phyloP scores from a whole-genome alignment of 2,329 filamentous ascomycete species.

The Ceratocystis papillata region DNA sequence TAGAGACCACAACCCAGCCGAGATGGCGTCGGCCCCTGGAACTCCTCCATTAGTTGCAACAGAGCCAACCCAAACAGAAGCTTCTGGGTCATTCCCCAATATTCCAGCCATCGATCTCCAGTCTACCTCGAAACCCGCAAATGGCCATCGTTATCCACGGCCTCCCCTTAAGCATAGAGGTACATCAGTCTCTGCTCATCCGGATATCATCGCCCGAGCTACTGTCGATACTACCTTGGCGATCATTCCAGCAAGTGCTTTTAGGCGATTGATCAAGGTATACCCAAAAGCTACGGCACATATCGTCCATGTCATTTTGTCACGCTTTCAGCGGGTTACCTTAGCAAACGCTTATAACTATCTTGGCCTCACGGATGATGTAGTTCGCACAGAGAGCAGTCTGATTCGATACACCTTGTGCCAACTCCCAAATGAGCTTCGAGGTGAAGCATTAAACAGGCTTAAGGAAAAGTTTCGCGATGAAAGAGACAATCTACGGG shows the following conservation, averaged over 20 bases:
- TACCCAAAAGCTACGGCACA: slow-evolving; percentile 95
- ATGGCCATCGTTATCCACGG: neutral
- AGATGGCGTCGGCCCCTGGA: slow-evolving; percentile 20
- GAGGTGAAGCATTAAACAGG: slow-evolving; percentile 69
- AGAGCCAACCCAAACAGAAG: neutral
- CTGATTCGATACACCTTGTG: slow-evolving; percentile 90
- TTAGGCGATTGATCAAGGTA: slow-evolving; percentile 78
- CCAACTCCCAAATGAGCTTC: slow-evolving; percentile 80
- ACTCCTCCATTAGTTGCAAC: slow-evolving; percentile 19
- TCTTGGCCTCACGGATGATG: slow-evolving; percentile 80
- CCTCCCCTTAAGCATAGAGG: slow-evolving; percentile 30
- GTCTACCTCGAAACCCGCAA: neutral
- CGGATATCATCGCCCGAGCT: slow-evolving; percentile 91
- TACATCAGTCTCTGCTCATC: slow-evolving; percentile 69
- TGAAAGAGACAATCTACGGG: slow-evolving; percentile 70
- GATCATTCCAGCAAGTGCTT: slow-evolving; percentile 93
- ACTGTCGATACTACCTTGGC: slow-evolving; percentile 96
- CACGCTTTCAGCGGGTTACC: slow-evolving; percentile 85
- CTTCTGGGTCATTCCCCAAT: slow-evolving; percentile 2
- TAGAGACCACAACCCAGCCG: neutral
- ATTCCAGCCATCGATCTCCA: slow-evolving; percentile 26
- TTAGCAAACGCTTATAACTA: slow-evolving; percentile 92
- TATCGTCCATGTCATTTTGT: slow-evolving; percentile 94
- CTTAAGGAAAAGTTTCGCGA: slow-evolving; percentile 86
- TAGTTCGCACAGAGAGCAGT: slow-evolving; percentile 80